phyloP scores from a whole-genome alignment of 2,329 filamentous ascomycete genomes.

The Ceratocystis eucalypticola region DNA sequence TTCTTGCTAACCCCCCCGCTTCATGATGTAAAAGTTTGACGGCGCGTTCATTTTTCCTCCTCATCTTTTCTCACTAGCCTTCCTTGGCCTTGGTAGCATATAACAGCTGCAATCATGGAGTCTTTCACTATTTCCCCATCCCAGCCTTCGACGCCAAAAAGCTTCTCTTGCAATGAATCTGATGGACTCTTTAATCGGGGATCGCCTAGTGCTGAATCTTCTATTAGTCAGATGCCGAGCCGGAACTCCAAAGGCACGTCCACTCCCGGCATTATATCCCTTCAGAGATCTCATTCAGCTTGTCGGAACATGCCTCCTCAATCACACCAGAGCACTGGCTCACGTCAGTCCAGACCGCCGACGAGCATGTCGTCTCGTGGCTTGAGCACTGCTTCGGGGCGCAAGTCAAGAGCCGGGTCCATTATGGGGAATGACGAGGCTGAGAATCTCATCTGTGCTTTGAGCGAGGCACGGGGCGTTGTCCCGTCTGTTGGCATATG shows the following conservation, averaged over 20 bases:
- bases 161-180: background rate
- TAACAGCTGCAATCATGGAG: background rate
- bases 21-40: background rate
- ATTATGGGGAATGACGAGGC: slow-evolving; percentile 35
- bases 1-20: background rate
- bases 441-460: slow-evolving; percentile 72
- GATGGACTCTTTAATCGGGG: background rate
- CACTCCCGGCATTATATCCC: slow-evolving; percentile 1
- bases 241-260: slow-evolving; percentile 14
- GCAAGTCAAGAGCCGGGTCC: slow-evolving; percentile 31
- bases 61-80: background rate
- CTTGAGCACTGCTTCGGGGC: slow-evolving; percentile 32
- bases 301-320: background rate
- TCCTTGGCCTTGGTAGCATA: background rate
- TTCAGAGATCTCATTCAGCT: background rate
- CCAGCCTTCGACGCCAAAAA: background rate
- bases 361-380: slow-evolving; percentile 21
- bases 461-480: slow-evolving; percentile 77
- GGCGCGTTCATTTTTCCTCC: background rate
- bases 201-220: slow-evolving; percentile 16
- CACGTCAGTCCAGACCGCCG: slow-evolving; percentile 9
- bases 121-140: slow-evolving; percentile 6
- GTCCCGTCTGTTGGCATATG: slow-evolving; percentile 73
- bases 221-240: slow-evolving; percentile 16
- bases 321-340: slow-evolving; percentile 12